These are phyloP conservation scores for Phialocephala sp. DNA, from an alignment of 2,329 filamentous ascomycete species.

Conservation along the genomic window DNA sequence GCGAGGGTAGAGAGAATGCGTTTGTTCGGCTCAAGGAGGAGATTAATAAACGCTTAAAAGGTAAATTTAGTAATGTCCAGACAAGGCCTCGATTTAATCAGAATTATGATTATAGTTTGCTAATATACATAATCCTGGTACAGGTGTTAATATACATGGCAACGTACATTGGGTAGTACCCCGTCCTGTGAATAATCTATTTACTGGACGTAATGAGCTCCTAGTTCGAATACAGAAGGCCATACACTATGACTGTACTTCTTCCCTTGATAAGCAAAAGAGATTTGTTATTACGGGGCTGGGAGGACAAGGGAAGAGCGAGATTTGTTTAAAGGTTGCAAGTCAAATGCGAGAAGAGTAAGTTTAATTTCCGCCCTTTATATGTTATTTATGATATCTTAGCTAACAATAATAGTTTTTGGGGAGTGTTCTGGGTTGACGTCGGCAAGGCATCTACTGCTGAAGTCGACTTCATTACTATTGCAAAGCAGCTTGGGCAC, in stretches of 20 bases:
- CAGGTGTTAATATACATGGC: constrained; percentile 17
- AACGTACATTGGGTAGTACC: constrained; percentile 18
- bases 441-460: constrained; percentile 27
- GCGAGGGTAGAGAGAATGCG: constrained; percentile 42
- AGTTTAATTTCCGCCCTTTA: too few species aligned
- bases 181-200: constrained; percentile 28
- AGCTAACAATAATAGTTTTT: constrained; percentile 29
- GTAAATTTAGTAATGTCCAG: not conserved
- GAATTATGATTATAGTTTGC: constrained; percentile 9
- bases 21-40: constrained; percentile 45
- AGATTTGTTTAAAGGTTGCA: constrained; percentile 33
- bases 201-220: constrained; percentile 30
- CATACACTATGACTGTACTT: constrained; percentile 24
- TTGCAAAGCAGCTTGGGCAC: constrained; percentile 24
- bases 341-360: constrained; percentile 33
- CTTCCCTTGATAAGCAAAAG: constrained; percentile 21
- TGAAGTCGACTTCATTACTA: constrained; percentile 26
- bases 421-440: constrained; percentile 33
- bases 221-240: constrained; percentile 26
- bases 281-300: constrained; percentile 35
- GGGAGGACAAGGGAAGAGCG: constrained; percentile 35
- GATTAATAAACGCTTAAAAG: constrained; percentile 32
- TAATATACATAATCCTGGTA: constrained; percentile 14
- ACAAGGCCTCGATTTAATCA: constrained; percentile 3
- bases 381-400: too few species aligned